phyloP scores from a whole-genome alignment of 441 rosid genomes.

The Brassica hybrid region DNA sequence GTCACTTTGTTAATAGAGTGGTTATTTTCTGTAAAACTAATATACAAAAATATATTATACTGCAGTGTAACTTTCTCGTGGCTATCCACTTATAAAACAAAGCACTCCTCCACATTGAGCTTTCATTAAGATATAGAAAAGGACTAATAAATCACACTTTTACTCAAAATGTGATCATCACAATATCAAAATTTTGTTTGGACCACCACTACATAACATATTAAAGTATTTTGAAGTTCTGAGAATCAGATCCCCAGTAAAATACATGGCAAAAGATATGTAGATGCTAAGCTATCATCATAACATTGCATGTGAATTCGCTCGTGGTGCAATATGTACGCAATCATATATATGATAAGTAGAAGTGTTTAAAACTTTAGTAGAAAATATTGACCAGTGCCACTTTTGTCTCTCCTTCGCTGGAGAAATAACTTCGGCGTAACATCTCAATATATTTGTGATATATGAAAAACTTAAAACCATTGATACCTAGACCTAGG shows the following conservation, averaged over 20 bases:
- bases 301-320: constrained; percentile 28
- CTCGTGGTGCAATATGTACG: constrained; percentile 29
- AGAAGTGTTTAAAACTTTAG: neutral
- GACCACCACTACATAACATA: constrained; percentile 33
- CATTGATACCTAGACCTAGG: no score
- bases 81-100: constrained; percentile 37
- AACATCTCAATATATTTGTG: no score
- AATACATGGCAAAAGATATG: constrained; percentile 22
- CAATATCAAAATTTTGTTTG: constrained; percentile 40
- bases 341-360: constrained; percentile 24
- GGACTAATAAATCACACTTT: constrained; percentile 12
- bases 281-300: constrained; percentile 42
- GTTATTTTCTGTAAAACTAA: neutral
- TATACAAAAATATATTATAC: neutral
- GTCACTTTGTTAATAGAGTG: neutral
- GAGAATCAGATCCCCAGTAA: constrained; percentile 37
- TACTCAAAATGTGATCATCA: constrained; percentile 30
- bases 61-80: constrained; percentile 40
- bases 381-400: neutral
- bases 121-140: constrained; percentile 2
- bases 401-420: neutral
- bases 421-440: neutral
- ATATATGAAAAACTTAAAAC: no score
- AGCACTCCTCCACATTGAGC: constrained; percentile 33
- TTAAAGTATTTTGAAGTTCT: neutral